Base-by-base conservation (phyloP, 2,329 filamentous ascomycete genomes). In the Penicillium glabrum region DNA sequence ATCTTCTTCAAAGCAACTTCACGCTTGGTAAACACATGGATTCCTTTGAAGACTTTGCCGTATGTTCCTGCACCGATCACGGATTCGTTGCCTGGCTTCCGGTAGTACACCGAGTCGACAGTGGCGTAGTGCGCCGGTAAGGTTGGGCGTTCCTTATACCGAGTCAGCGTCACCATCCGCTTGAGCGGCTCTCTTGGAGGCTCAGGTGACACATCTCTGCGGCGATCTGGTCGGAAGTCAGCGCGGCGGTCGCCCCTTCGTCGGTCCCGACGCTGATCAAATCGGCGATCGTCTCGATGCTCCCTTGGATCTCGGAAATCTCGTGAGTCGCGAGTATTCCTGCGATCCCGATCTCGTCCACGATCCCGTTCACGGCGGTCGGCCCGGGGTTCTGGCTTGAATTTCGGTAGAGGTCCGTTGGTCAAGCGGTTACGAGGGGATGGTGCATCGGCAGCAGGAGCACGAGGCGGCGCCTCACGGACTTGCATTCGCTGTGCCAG, bases 1-100 rank as follows among this genome's bases (percentile, higher is more conserved):
- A 99, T 99, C 82, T 98, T 98, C 80, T 99, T 99, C 70, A 99
- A 77, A 3, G 95, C 95, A 54, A 96, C 90, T 56, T 93, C 79
- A 13, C 84, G 83, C 57, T 91, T 89, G 0, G 87, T 92, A 69
- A 86, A 90, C 64, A 86, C 86, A 56, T 91, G 91, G 57, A 86
- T 86, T 56, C 92, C 95, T 68, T 95, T 95, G 75, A 96, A 91
- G n/a, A 98, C 95, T 77, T 98, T 93, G 61, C 88, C 95, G 67
- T 97, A 98, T 0, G 93, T 98, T 11, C 93, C 93, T 44, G 93
- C 96, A 16, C 93, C 93, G 21, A 98, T 89, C 0, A 98, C 93
- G 0, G 93, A 98, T 72, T 96, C 93, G 66, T 98, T 96, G n/a
- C 93, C 93, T 1, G 93, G 93, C 71, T 97, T 98, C 61, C 93